phyloP scores from a whole-genome alignment of 208 protist genomes.

The Sergeia podlipaevii region DNA sequence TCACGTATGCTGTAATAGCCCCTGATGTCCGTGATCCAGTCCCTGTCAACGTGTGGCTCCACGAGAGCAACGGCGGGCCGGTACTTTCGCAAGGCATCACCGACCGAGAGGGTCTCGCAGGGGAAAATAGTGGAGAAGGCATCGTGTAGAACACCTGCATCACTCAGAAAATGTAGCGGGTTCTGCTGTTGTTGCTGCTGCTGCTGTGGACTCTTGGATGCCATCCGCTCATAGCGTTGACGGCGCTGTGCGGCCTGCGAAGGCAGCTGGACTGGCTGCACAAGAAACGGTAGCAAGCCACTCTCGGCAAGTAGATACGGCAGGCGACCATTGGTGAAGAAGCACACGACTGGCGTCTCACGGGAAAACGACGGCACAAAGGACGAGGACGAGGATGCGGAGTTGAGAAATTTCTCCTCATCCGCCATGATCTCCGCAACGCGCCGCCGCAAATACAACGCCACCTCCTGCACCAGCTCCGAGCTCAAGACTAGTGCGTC shows the following conservation, averaged over 20 bases:
- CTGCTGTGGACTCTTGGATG: slow-evolving; percentile 1
- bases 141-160: slow-evolving; percentile 11
- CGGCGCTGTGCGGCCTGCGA: slow-evolving; percentile 22
- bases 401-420: slow-evolving; percentile 25
- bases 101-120: slow-evolving; percentile 45
- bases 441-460: slow-evolving; percentile 48
- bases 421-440: slow-evolving; percentile 22
- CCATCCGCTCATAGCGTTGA: slow-evolving; percentile 20
- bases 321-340: slow-evolving; percentile 73
- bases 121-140: slow-evolving; percentile 38
- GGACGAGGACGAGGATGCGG: background rate
- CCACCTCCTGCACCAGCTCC: slow-evolving; percentile 48
- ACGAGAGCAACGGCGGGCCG: slow-evolving; percentile 52
- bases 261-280: slow-evolving; percentile 46
- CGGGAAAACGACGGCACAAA: slow-evolving; percentile 12
- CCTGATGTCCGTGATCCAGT: slow-evolving; percentile 63
- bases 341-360: slow-evolving; percentile 47
- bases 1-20: slow-evolving; percentile 70
- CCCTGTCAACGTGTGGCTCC: slow-evolving; percentile 68
- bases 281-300: slow-evolving; percentile 18
- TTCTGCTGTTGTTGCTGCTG: slow-evolving; percentile 13
- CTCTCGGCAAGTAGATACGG: slow-evolving; percentile 52
- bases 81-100: slow-evolving; percentile 61
- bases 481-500: slow-evolving; percentile 46
- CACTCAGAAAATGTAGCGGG: slow-evolving; percentile 2